Percentiles rank a stretch among this genome's conserved stretches.
Evolutionary conservation across 176 grass and related monocot genomes (phyloP).

Genomic region (Poa pratensis): DNA sequence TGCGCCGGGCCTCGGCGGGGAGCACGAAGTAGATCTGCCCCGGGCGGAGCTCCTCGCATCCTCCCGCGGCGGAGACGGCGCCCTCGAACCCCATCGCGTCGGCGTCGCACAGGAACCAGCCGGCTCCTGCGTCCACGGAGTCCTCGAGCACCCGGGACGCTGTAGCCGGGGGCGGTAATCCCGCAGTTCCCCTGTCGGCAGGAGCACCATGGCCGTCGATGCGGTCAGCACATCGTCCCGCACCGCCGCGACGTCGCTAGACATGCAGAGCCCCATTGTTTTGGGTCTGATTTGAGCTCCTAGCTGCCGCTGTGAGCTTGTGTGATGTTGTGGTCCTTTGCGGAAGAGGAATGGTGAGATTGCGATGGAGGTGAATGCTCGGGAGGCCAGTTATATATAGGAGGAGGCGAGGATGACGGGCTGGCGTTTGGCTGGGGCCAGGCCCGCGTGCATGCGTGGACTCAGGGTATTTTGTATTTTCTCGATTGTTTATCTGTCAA

Average conservation of each 20-base stretch:
- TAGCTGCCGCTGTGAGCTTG: neutral
- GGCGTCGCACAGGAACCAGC: constrained; percentile 67
- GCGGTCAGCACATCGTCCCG: neutral
- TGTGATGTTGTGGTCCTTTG: neutral
- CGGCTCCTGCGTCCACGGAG: neutral
- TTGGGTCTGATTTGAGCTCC: neutral
- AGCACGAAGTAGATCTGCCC: constrained; percentile 84
- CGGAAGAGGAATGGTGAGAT: neutral
- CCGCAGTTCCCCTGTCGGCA: constrained; percentile 45
- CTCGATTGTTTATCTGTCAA: no score
- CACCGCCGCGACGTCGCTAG: constrained; percentile 25
- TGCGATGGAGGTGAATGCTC: neutral
- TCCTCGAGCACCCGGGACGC: constrained; percentile 47
- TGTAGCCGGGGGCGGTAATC: constrained; percentile 46
- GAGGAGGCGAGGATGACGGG: constrained; percentile 1
- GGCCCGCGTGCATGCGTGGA: neutral
- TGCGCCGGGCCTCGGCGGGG: constrained; percentile 38
- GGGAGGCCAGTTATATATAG: neutral
- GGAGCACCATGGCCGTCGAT: constrained; percentile 59
- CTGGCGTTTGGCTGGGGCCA: constrained; percentile 33
- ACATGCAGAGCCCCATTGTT: constrained; percentile 57
- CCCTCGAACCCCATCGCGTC: constrained; percentile 66
- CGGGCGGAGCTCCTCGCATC: constrained; percentile 38
- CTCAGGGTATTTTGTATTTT: neutral
- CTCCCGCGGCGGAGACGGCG: constrained; percentile 22